Conservation (phyloP, 1,284 basidiomycete genomes). For the Thelephora terrestris region DNA sequence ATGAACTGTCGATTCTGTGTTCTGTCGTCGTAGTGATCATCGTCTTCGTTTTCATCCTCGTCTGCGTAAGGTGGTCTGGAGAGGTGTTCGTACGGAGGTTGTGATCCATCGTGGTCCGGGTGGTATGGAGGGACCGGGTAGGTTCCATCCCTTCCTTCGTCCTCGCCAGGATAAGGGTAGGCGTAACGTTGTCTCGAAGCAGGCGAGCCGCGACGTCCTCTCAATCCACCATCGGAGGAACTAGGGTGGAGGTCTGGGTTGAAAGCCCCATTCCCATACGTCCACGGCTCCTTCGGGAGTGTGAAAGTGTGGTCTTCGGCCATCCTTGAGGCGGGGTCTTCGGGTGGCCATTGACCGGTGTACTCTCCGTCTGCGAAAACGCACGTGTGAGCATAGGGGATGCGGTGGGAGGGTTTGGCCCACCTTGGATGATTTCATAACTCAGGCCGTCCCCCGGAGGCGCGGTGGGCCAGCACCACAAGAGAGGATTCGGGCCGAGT, state of each 20-base stretch:
- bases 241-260: slow-evolving; percentile 55
- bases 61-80: slow-evolving; percentile 23
- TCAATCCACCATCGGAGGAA: not conserved
- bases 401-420: slow-evolving; percentile 55
- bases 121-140: slow-evolving; percentile 63
- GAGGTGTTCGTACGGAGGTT: slow-evolving; percentile 9
- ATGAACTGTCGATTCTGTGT: slow-evolving; percentile 21
- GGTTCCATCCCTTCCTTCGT: slow-evolving; percentile 17
- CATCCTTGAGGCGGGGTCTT: slow-evolving; percentile 8
- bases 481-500: slow-evolving; percentile 60
- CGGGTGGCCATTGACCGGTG: slow-evolving; percentile 43
- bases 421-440: slow-evolving; percentile 59
- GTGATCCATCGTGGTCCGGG: slow-evolving; percentile 47
- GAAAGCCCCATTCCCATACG: slow-evolving; percentile 65
- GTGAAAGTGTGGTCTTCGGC: slow-evolving; percentile 31
- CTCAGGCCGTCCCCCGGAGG: slow-evolving; percentile 66
- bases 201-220: no score
- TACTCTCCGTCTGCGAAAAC: slow-evolving; percentile 13
- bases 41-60: slow-evolving; percentile 30
- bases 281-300: slow-evolving; percentile 66
- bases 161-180: not conserved
- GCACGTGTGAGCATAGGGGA: slow-evolving; percentile 5
- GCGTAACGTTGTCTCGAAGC: no score
- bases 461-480: slow-evolving; percentile 78
- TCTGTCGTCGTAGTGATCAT: slow-evolving; percentile 17